Conservation (phyloP, 257 asterid species). For the Capsicum rhomboideum region DNA sequence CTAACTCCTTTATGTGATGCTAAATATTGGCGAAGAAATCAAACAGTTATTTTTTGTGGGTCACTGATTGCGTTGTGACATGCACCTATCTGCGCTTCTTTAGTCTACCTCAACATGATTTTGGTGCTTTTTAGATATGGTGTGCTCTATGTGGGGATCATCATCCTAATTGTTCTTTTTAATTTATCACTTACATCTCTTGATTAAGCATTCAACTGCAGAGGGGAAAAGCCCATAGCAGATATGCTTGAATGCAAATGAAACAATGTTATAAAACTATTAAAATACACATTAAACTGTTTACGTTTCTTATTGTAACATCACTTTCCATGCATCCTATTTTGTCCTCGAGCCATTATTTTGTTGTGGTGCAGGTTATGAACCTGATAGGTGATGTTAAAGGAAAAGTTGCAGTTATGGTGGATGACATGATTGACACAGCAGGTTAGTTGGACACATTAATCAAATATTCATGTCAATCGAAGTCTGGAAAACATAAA, state of each 20-base stretch:
- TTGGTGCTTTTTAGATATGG: no score
- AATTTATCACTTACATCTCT: no score
- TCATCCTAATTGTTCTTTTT: no score
- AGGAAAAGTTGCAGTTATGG: constrained; percentile 95
- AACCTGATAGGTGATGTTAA: constrained; percentile 89
- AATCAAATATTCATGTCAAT: not conserved
- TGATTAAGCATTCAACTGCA: no score
- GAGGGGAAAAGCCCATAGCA: no score
- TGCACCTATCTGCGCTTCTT: no score
- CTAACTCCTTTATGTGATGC: no score
- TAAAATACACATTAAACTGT: not conserved
- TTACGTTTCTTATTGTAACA: not conserved
- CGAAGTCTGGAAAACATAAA: not conserved
- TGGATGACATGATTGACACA: constrained; percentile 96
- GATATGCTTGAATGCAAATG: not conserved
- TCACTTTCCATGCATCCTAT: not conserved
- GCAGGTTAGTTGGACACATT: constrained; percentile 51
- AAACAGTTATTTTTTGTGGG: no score
- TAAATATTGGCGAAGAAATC: no score
- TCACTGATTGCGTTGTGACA: no score
- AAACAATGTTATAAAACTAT: not conserved
- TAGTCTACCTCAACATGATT: no score
- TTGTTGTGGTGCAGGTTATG: constrained; percentile 55
- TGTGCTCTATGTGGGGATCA: no score
- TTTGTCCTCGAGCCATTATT: not conserved